These are phyloP conservation scores for Berberis thunbergii DNA, from an alignment of 164 flowering plant species.

Conservation along the genomic window DNA sequence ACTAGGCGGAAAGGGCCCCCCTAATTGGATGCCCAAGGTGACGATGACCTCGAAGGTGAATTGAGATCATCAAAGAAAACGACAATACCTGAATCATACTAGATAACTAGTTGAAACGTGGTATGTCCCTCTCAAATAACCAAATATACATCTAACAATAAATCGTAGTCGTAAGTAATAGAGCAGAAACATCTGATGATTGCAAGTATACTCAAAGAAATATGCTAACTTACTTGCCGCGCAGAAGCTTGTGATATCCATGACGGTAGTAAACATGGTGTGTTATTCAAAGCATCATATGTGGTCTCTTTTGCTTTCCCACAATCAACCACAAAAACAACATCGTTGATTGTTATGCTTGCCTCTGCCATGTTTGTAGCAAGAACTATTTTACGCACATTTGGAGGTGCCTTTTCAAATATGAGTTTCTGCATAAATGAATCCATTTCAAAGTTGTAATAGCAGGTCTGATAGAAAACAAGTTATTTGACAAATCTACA, in stretches of 20 bases:
- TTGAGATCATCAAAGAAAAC: too few species aligned
- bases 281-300: conserved; percentile 97
- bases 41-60: too few species aligned
- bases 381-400: conserved; percentile 87
- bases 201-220: not conserved
- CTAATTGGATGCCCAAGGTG: too few species aligned
- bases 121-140: not conserved
- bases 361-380: conserved; percentile 99
- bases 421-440: conserved; percentile 65
- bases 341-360: conserved; percentile 94
- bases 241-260: conserved; percentile 99
- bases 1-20: too few species aligned
- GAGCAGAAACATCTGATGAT: not conserved
- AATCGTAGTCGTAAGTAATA: too few species aligned
- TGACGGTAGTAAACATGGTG: conserved; percentile 94
- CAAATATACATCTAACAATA: not conserved
- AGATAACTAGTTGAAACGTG: not conserved
- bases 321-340: conserved; percentile 96
- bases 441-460: conserved; percentile 1
- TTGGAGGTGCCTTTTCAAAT: conserved; percentile 84
- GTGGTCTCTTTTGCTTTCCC: conserved; percentile 99
- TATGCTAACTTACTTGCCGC: conserved; percentile 63
- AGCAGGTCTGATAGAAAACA: not conserved
- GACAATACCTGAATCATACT: too few species aligned
- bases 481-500: too few species aligned